phyloP scores from a whole-genome alignment of 495 filamentous ascomycete genomes.

The Trichoderma orchidacearum region DNA sequence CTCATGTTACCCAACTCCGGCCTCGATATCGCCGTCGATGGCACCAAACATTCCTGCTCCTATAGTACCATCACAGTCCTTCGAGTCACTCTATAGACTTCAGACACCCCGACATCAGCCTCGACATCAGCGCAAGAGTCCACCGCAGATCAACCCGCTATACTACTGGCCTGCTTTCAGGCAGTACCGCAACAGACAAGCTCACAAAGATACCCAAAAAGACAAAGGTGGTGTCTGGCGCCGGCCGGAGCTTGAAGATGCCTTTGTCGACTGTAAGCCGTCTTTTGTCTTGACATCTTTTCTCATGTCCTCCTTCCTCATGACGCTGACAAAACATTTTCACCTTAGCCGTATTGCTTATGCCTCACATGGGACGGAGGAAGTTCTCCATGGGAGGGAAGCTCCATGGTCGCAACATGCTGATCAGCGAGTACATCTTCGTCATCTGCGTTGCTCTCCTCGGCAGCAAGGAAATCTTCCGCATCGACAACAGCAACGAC shows the following conservation, averaged over 20 bases:
- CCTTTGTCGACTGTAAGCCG: slow-evolving; percentile 75
- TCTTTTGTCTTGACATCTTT: no score
- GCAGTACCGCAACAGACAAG: slow-evolving; percentile 55
- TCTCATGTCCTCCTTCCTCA: slow-evolving; percentile 3
- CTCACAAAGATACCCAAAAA: slow-evolving; percentile 22
- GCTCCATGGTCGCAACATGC: slow-evolving; percentile 77
- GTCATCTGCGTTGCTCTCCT: slow-evolving; percentile 3
- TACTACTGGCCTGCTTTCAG: slow-evolving; percentile 44
- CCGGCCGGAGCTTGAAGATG: slow-evolving; percentile 49
- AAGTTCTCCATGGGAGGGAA: slow-evolving; percentile 63
- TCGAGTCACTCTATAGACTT: slow-evolving; percentile 3
- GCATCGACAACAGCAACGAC: slow-evolving; percentile 38
- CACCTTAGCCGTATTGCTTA: slow-evolving; percentile 59
- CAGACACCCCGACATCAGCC: slow-evolving; percentile 1
- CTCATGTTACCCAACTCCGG: slow-evolving; percentile 21
- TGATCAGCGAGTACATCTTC: slow-evolving; percentile 73
- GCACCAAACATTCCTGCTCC: slow-evolving; percentile 14
- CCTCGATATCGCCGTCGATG: slow-evolving; percentile 17
- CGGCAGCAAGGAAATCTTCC: slow-evolving; percentile 2
- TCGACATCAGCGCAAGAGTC: background rate
- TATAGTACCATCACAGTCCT: slow-evolving; percentile 27
- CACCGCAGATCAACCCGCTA: slow-evolving; percentile 31
- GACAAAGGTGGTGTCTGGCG: slow-evolving; percentile 3
- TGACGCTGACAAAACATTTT: background rate
- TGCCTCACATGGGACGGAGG: slow-evolving; percentile 67